A percentile compares a stretch with the other conserved stretches of the same genome.
These are phyloP conservation scores for Eleusine coracana DNA, from an alignment of 176 grass and related monocot species.

Conservation along the genomic window DNA sequence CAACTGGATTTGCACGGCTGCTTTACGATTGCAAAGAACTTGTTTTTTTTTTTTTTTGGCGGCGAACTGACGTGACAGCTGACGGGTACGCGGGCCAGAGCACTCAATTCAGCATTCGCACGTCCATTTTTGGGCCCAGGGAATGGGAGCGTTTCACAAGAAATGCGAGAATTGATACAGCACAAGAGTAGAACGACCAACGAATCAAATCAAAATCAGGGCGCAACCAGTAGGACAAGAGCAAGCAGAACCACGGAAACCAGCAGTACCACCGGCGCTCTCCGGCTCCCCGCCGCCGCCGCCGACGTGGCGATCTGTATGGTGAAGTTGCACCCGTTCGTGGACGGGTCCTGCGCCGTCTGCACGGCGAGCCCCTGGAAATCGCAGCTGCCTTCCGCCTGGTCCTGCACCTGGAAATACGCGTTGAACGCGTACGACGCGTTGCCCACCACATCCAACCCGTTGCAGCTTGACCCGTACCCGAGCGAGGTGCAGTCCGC, in stretches of 20 bases:
- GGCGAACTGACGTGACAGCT: too few species aligned
- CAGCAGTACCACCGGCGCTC: not conserved
- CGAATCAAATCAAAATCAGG: not conserved
- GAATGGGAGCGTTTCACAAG: too few species aligned
- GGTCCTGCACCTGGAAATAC: constrained; percentile 81
- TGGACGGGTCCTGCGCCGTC: constrained; percentile 67
- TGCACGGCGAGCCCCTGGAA: constrained; percentile 70
- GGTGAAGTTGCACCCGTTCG: constrained; percentile 68
- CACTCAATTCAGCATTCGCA: too few species aligned
- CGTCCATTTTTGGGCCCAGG: too few species aligned
- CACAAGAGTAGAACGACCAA: too few species aligned
- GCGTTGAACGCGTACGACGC: constrained; percentile 86
- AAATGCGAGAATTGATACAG: too few species aligned
- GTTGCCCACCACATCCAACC: constrained; percentile 75
- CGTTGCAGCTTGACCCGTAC: constrained; percentile 70
- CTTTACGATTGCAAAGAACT: too few species aligned
- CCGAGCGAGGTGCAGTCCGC: constrained; percentile 81
- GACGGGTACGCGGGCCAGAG: too few species aligned
- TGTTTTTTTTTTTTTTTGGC: too few species aligned
- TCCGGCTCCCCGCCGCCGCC: not conserved
- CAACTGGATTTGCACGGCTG: too few species aligned
- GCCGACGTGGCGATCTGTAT: constrained; percentile 58
- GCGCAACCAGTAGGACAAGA: not conserved
- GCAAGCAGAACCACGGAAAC: not conserved
- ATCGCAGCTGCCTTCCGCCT: constrained; percentile 56